Percentiles rank a stretch among this genome's conserved stretches.
These are phyloP conservation scores for Nothomitra cinnamomea DNA, from an alignment of 2,329 filamentous ascomycete species.

Conservation along the genomic window DNA sequence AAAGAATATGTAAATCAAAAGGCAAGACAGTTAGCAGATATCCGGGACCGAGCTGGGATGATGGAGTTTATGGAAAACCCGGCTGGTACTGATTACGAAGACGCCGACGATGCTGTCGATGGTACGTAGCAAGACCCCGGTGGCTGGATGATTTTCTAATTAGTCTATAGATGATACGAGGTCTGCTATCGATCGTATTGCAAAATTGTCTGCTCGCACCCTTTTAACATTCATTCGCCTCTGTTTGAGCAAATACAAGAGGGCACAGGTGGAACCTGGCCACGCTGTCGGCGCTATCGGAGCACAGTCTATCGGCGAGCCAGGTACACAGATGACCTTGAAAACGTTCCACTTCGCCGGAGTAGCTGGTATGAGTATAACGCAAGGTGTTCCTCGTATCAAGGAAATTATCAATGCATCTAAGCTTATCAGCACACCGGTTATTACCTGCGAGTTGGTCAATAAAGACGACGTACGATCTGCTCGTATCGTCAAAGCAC, in stretches of 20 bases:
- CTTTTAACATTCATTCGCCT: conserved; percentile 60
- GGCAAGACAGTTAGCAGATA: conserved; percentile 41
- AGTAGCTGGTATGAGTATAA: conserved; percentile 99
- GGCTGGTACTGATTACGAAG: conserved; percentile 2
- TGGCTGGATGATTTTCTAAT: background rate
- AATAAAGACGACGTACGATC: conserved; percentile 59
- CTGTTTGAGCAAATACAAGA: conserved; percentile 79
- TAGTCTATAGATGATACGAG: background rate
- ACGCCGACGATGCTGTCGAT: background rate
- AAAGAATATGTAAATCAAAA: conserved; percentile 50
- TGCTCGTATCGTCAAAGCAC: conserved; percentile 78
- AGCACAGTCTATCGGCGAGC: conserved; percentile 94
- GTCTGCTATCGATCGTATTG: conserved; percentile 42
- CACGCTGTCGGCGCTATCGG: conserved; percentile 93
- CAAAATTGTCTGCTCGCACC: conserved; percentile 64
- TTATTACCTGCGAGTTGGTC: conserved; percentile 73
- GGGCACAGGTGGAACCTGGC: conserved; percentile 80
- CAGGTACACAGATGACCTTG: conserved; percentile 96
- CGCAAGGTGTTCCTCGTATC: conserved; percentile 96
- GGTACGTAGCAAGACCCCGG: background rate
- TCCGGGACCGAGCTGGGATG: conserved; percentile 35
- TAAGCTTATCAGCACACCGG: conserved; percentile 80
- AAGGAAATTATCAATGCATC: conserved; percentile 99
- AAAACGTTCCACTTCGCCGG: conserved; percentile 99
- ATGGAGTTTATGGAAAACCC: conserved; percentile 23